Conservation (phyloP, 129 eudicot genomes). For the Dittrichia graveolens region DNA sequence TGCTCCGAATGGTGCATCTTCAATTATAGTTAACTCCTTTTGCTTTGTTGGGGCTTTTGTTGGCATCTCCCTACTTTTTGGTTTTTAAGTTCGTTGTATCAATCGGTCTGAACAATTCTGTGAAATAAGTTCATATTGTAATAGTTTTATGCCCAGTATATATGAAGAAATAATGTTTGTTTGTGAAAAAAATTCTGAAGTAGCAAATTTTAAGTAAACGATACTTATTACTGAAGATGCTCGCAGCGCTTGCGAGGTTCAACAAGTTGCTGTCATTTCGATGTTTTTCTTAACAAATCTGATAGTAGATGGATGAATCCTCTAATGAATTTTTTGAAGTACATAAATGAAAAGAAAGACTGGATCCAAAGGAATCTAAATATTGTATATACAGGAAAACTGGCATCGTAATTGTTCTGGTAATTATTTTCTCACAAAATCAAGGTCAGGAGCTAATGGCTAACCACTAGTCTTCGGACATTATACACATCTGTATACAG, state of each 20-base stretch:
- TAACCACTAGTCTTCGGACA: slow-evolving; percentile 26
- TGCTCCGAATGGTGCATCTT: slow-evolving; percentile 43
- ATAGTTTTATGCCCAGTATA: slow-evolving; percentile 9
- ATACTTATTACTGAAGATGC: not conserved
- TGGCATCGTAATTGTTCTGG: not conserved
- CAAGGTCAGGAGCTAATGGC: slow-evolving; percentile 13
- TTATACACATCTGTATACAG: slow-evolving; percentile 24
- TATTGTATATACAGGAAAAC: slow-evolving; percentile 13
- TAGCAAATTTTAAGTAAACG: no score
- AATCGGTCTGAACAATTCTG: slow-evolving; percentile 2
- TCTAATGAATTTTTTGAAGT: no score
- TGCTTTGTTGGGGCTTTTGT: slow-evolving; percentile 45
- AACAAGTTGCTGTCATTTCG: not conserved
- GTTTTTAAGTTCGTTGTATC: slow-evolving; percentile 28
- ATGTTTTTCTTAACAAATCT: no score
- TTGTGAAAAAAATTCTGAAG: not conserved
- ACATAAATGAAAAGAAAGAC: no score
- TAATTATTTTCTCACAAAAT: slow-evolving; percentile 22
- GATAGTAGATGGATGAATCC: no score
- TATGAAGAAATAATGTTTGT: slow-evolving; percentile 16
- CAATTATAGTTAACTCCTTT: slow-evolving; percentile 26
- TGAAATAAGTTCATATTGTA: slow-evolving; percentile 40
- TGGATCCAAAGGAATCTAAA: not conserved
- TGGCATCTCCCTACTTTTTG: slow-evolving; percentile 48
- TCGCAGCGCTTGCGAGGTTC: not conserved